A percentile compares a stretch with the other conserved stretches of the same genome.
Conservation (phyloP, 169 alveolate genomes). For the Neospora caninum region DNA sequence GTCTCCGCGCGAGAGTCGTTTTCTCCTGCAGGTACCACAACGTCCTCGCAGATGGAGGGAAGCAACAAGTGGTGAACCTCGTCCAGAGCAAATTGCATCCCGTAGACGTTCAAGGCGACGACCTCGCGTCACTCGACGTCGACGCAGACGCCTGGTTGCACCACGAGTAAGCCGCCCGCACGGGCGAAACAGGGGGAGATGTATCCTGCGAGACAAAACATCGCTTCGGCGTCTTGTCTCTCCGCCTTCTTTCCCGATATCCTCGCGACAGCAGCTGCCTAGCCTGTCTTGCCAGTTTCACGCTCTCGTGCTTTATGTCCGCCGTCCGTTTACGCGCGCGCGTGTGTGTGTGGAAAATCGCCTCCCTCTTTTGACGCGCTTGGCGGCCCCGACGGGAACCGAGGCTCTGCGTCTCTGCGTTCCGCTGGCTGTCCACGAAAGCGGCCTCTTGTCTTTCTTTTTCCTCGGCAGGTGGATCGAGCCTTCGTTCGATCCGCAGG, state of each 20-base stretch:
- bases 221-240: background rate
- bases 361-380: too few species aligned
- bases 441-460: background rate
- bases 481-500: constrained; percentile 44
- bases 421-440: background rate
- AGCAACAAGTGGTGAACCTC: constrained; percentile 49
- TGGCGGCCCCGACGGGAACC: too few species aligned
- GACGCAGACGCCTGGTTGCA: background rate
- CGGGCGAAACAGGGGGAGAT: too few species aligned
- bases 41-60: constrained; percentile 40
- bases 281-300: too few species aligned
- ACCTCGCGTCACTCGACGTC: background rate
- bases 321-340: too few species aligned
- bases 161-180: background rate
- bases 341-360: too few species aligned
- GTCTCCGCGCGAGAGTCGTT: too few species aligned
- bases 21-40: constrained; percentile 41
- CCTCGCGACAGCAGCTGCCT: too few species aligned
- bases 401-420: background rate
- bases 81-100: background rate
- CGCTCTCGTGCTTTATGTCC: too few species aligned
- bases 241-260: too few species aligned
- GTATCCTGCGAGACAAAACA: too few species aligned
- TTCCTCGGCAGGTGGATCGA: background rate
- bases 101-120: background rate